Conservation (phyloP, 495 filamentous ascomycete species). For the Lichenothelia convexa region DNA sequence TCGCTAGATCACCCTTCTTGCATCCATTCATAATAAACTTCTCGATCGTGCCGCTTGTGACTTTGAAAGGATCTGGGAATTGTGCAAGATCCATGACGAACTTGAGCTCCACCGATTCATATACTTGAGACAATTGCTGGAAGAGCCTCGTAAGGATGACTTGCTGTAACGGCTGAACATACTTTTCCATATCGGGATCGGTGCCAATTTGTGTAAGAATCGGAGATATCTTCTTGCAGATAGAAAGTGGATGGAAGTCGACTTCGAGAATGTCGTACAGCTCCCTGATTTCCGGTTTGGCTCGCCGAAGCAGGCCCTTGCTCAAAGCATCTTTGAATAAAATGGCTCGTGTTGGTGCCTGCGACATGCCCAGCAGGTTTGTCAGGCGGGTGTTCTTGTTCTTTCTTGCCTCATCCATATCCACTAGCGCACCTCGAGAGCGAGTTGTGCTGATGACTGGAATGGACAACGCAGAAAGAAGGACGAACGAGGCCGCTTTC, state of each 20-base stretch:
- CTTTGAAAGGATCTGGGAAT: conserved; percentile 94
- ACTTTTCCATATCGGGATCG: conserved; percentile 92
- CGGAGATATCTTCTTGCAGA: conserved; percentile 97
- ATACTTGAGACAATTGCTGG: conserved; percentile 97
- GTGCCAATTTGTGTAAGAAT: conserved; percentile 86
- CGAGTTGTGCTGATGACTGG: conserved; percentile 97
- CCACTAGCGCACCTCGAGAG: conserved; percentile 84
- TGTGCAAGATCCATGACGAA: conserved; percentile 88
- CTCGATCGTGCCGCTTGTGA: conserved; percentile 78
- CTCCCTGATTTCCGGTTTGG: conserved; percentile 80
- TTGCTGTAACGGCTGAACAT: conserved; percentile 85
- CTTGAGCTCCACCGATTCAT: conserved; percentile 88
- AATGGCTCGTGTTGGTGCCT: conserved; percentile 70
- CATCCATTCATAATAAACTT: conserved; percentile 99
- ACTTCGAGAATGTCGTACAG: conserved; percentile 97
- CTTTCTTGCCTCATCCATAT: conserved; percentile 92
- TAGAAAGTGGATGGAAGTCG: conserved; percentile 95
- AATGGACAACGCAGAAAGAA: conserved; percentile 88
- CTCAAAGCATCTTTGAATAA: conserved; percentile 90
- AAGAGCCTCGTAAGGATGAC: conserved; percentile 96
- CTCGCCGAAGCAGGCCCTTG: conserved; percentile 83
- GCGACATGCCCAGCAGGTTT: conserved; percentile 81
- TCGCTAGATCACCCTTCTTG: conserved; percentile 96
- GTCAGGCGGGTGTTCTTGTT: conserved; percentile 97
- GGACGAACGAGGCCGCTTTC: conserved; percentile 80